phyloP scores from a whole-genome alignment of 2,329 filamentous ascomycete genomes.

The Nannizzia gypsea region DNA sequence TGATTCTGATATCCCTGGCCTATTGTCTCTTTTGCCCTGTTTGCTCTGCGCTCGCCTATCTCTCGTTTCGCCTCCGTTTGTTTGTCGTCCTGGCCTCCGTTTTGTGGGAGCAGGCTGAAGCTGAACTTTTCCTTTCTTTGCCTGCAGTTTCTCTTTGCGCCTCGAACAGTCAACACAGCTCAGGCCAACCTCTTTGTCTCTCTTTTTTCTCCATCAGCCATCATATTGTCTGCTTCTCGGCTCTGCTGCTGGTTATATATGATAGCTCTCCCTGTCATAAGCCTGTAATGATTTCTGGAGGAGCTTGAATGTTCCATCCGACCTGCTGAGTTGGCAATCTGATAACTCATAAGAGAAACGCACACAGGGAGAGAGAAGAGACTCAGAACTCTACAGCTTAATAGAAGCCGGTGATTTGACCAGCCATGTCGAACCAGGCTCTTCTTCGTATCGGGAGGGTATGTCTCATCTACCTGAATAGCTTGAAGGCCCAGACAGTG shows the following conservation, averaged over 20 bases:
- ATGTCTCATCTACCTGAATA: conserved; percentile 21
- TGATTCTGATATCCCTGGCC: neutral
- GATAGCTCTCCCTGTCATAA: neutral
- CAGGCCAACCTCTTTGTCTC: neutral
- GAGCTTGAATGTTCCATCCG: neutral
- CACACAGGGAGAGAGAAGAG: neutral
- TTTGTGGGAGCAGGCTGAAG: neutral
- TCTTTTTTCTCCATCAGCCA: neutral
- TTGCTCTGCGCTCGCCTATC: neutral
- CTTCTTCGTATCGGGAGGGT: conserved; percentile 81
- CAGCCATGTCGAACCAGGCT: conserved; percentile 64
- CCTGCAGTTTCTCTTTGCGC: neutral
- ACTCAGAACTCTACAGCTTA: neutral
- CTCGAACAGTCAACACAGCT: neutral
- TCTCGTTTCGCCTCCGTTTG: neutral
- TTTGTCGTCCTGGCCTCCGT: neutral
- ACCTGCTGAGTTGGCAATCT: neutral
- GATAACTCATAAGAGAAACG: neutral
- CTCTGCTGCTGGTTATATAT: neutral
- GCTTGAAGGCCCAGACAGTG: neutral
- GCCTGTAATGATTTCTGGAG: neutral
- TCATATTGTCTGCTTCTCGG: neutral
- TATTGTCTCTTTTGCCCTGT: neutral
- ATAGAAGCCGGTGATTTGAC: neutral
- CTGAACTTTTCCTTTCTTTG: neutral